Percentiles rank a stretch among this genome's conserved stretches.
These are phyloP conservation scores for Euphrasia arctica DNA, from an alignment of 305 asterid genomes.

Conservation along the genomic window DNA sequence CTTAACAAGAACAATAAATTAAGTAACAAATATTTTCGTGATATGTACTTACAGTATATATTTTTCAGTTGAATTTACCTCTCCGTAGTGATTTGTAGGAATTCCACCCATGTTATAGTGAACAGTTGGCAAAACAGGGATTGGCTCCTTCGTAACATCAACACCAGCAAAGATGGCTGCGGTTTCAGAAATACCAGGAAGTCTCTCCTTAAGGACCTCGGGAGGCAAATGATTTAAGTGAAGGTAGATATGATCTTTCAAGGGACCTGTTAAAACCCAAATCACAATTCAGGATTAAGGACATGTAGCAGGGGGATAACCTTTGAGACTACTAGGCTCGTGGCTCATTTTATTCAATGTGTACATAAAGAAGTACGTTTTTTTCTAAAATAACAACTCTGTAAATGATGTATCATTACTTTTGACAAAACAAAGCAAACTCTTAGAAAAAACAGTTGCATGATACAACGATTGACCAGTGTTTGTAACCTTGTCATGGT, in stretches of 20 bases:
- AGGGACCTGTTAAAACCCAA: conserved; percentile 53
- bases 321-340: conserved; percentile 17
- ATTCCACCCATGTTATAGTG: conserved; percentile 99
- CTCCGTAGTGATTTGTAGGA: conserved; percentile 95
- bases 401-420: conserved; percentile 4
- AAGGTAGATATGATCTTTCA: conserved; percentile 94
- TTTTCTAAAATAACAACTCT: not conserved
- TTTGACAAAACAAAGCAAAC: not conserved
- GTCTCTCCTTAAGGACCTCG: conserved; percentile 97
- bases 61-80: conserved; percentile 46
- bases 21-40: conserved; percentile 7
- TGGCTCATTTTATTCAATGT: conserved; percentile 16
- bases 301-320: conserved; percentile 7
- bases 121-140: conserved; percentile 97
- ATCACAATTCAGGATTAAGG: conserved; percentile 15
- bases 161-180: conserved; percentile 99
- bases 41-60: conserved; percentile 9
- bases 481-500: not conserved
- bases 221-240: conserved; percentile 99
- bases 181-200: conserved; percentile 98
- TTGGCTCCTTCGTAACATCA: conserved; percentile 98
- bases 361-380: not conserved
- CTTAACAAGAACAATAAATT: conserved; percentile 40
- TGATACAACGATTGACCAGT: conserved; percentile 1
- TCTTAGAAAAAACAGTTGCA: conserved; percentile 3